phyloP scores from a whole-genome alignment of 768 basidiomycete genomes.

The Boletellus sp. region DNA sequence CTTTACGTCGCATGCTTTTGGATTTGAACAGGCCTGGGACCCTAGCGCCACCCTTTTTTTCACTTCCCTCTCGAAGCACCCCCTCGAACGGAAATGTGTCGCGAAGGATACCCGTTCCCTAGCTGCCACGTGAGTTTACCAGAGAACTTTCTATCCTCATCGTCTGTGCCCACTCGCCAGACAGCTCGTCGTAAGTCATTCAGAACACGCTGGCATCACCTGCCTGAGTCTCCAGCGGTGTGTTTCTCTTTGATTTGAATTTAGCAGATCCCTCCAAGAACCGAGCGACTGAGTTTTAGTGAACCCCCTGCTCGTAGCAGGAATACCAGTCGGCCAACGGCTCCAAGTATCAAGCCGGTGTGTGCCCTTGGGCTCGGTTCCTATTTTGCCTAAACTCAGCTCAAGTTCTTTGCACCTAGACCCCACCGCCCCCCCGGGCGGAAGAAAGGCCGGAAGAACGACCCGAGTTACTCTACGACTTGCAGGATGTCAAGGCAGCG shows the following conservation, averaged over 20 bases:
- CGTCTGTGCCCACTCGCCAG: background rate
- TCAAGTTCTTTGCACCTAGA: background rate
- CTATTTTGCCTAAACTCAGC: background rate
- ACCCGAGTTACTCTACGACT: constrained; percentile 1
- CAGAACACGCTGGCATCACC: background rate
- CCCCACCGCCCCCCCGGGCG: background rate
- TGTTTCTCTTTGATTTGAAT: background rate
- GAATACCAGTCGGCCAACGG: background rate
- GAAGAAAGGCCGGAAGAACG: constrained; percentile 1
- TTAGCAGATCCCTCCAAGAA: background rate
- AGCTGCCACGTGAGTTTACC: too few relatives aligned
- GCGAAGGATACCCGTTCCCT: too few relatives aligned
- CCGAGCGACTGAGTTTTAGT: background rate
- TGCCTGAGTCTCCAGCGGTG: background rate
- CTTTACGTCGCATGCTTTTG: too few relatives aligned
- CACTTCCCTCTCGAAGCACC: too few relatives aligned
- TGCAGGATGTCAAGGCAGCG: constrained; percentile 6
- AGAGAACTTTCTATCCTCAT: background rate
- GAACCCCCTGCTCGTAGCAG: background rate
- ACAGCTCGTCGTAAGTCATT: constrained; percentile 5
- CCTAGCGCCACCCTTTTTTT: too few relatives aligned
- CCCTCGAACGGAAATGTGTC: too few relatives aligned
- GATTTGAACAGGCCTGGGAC: too few relatives aligned
- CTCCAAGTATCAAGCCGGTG: background rate
- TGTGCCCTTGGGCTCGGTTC: background rate